Base-by-base conservation (phyloP, 192 early-diverging fungal species). In the Backusella circina region DNA sequence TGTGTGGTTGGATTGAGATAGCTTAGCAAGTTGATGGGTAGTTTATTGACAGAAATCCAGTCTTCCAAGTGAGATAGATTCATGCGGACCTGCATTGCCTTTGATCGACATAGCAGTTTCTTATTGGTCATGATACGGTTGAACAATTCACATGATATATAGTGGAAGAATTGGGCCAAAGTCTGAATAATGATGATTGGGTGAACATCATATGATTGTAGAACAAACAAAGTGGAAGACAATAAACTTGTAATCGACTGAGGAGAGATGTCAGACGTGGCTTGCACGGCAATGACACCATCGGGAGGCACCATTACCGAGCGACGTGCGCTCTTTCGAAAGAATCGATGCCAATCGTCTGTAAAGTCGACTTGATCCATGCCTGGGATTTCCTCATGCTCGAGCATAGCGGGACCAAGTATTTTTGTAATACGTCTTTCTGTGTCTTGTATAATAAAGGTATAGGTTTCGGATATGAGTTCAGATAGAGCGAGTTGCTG, bases 71-170 rank as follows among this genome's bases (percentile, higher is more conserved):
- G 85, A 12, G 90, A 91, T 37, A 96, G 74, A 77, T 97, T 98
- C 82, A 95, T 88, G 26, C 91, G 92, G 18, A 96, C 89, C 80
- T 93, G 94, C 79, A 95, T 86, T 5, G 97, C 95, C 65, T 91
- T 91, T 26, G 89, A 88, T 18, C 96, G 91, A 72, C 91, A 90
- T 70, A 92, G 85, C 50, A 91, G 82, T 72, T 95, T 92, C 50
- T 88, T 90, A 47, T 88, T 90, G 7, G 91, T 87, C 77, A 98
- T 80, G 76, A 98, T 92, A 30, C 88, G 88, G 85, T 98, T 98
- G 81, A 98, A 96, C 39, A 94, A 76, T 79, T 91, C 92, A 67
- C 89, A 86, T 41, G 91, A 90, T 26, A 96, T 82, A 75, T 88
- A 92, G 84, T 94, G 91, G 75, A 96, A 88, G 32, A 96, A 74